phyloP scores from a whole-genome alignment of 805 yeast genomes.

The Priceomyces melissophilus region DNA sequence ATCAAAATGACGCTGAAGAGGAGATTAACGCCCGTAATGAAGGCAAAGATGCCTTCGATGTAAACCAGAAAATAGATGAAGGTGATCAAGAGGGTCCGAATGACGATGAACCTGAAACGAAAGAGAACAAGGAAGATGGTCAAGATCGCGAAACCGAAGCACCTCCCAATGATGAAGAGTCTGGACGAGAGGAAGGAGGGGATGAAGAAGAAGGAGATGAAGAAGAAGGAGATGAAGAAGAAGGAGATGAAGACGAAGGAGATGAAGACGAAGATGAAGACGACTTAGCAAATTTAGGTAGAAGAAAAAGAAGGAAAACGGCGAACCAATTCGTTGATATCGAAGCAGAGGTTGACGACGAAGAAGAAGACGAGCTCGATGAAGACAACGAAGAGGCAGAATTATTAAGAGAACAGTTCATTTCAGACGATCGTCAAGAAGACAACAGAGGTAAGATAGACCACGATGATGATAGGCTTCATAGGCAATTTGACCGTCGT shows the following conservation, averaged over 20 bases:
- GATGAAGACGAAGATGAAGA: constrained; percentile 51
- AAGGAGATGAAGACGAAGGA: constrained; percentile 45
- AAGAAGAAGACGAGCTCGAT: constrained; percentile 89
- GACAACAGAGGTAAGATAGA: constrained; percentile 51
- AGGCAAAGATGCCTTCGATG: not conserved
- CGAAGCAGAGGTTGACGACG: constrained; percentile 96
- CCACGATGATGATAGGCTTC: constrained; percentile 67
- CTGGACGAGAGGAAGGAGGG: constrained; percentile 11
- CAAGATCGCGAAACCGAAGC: constrained; percentile 6
- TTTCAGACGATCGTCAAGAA: constrained; percentile 69
- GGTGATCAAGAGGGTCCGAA: constrained; percentile 8
- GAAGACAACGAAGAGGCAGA: constrained; percentile 91
- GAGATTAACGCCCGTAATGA: constrained; percentile 7
- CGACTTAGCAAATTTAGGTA: constrained; percentile 50
- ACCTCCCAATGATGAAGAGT: constrained; percentile 13
- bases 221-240: constrained; percentile 35
- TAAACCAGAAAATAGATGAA: constrained; percentile 5
- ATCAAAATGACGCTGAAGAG: constrained; percentile 3
- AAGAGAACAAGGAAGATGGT: not conserved
- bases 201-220: constrained; percentile 15
- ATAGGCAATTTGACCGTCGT: constrained; percentile 86
- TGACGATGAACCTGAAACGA: constrained; percentile 1
- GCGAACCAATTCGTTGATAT: constrained; percentile 93
- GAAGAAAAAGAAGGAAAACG: constrained; percentile 44
- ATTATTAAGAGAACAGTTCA: constrained; percentile 75